Conservation (phyloP, 2,329 filamentous ascomycete species). For the Penicillium corylophilum region DNA sequence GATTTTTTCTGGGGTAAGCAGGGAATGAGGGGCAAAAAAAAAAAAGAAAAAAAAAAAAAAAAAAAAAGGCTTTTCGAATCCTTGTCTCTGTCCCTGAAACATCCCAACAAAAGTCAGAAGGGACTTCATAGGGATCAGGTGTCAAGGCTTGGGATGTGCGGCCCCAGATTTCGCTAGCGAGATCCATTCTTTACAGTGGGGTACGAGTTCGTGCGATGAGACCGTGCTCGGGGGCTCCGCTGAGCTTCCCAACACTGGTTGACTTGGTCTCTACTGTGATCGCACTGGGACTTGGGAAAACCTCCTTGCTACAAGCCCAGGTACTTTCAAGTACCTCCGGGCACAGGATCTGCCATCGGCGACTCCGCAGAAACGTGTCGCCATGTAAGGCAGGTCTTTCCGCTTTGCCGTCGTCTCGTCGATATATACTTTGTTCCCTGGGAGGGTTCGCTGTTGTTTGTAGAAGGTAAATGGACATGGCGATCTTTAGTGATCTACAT, state of each 20-base stretch:
- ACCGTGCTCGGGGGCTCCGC: constrained; percentile 11
- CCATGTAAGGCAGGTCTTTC: constrained; percentile 6
- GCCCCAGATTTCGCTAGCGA: constrained; percentile 29
- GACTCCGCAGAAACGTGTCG: not conserved
- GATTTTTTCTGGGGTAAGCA: not conserved
- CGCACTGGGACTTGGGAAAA: not conserved
- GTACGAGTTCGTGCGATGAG: constrained; percentile 17
- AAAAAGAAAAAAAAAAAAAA: not conserved
- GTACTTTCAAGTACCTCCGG: not conserved
- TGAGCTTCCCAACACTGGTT: not conserved
- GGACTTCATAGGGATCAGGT: constrained; percentile 3
- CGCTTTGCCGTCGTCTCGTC: not conserved
- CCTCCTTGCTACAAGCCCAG: not conserved
- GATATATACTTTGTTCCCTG: not conserved
- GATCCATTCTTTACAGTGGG: constrained; percentile 26
- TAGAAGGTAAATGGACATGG: not conserved
- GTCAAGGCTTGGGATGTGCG: constrained; percentile 23
- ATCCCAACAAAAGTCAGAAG: not conserved
- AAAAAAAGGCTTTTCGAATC: not conserved
- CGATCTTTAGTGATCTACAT: not conserved
- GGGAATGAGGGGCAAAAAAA: not conserved
- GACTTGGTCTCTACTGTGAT: not conserved
- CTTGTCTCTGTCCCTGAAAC: not conserved
- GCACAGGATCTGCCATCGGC: not conserved
- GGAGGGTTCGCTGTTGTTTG: no score